Evolutionary conservation across 768 basidiomycete genomes (phyloP), one percentile per base, ranked within the genome.

Genomic region (Suillus sp.): DNA sequence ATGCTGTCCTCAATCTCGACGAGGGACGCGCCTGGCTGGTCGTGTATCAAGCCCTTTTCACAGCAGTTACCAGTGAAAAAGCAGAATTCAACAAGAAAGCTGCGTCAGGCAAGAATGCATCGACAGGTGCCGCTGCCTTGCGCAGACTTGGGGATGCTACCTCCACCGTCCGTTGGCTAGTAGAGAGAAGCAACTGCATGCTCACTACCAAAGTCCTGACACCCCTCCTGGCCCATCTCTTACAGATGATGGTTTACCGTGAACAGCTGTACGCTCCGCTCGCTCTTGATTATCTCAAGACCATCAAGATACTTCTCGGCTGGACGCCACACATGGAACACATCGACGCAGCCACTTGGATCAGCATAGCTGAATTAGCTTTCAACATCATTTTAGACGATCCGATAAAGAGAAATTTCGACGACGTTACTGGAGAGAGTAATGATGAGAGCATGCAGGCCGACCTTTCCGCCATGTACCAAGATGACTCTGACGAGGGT

Each of bases 341-440:
- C 68, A 70, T 96, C 59, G 85, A 85, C 11, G 78, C 83, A 40
- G 77, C 78, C 1, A 76, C 65, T 47, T 99, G 96, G 96, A 73
- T 87, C 34, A 78, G 77, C 38, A 74, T 94, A 50, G 83, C 90
- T 40, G 84, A 87, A 67, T 76, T 93, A 45, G 84, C 83, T 43
- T 95, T 96, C 78, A 92, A 93, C 67, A 84, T 88, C 5, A 79
- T 95, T 27, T 76, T 98, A 5, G 86, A 83, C 13, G 89, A 92
- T 68, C 70, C 74, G 65, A 82, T 77, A 60, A 68, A 61, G 43
- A 57, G 66, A 10, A 72, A 71, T 10, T 66, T 68, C 0, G 64
- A 65, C 2, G 70, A 71, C 0, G 55, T 57, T 60, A 37, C 64
- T 25, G 45, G 73, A 76, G 59, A 73, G 64, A 57, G 71, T 64